phyloP scores from a whole-genome alignment of 2,329 filamentous ascomycete genomes.

The Hypomyces rosellus region DNA sequence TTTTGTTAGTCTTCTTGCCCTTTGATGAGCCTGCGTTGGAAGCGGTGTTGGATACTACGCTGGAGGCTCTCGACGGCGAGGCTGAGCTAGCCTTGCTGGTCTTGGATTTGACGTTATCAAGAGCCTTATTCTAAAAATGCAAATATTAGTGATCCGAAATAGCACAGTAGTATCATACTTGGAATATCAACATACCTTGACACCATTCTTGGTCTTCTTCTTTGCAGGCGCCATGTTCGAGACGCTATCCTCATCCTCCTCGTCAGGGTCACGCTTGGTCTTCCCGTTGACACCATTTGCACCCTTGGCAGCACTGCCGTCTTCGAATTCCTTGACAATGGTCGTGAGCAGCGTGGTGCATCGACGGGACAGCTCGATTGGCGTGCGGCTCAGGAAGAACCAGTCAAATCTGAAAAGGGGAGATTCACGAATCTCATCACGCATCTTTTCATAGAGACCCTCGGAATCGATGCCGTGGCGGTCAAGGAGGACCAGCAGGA shows the following conservation, averaged over 20 bases:
- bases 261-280: slow-evolving; percentile 68
- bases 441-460: slow-evolving; percentile 83
- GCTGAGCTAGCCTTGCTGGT: slow-evolving; percentile 70
- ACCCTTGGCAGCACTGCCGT: slow-evolving; percentile 46
- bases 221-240: slow-evolving; percentile 78
- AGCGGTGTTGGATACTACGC: slow-evolving; percentile 67
- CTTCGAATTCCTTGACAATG: slow-evolving; percentile 90
- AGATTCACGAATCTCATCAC: slow-evolving; percentile 93
- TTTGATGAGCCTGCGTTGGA: slow-evolving; percentile 52
- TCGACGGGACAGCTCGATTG: slow-evolving; percentile 83
- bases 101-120: slow-evolving; percentile 85
- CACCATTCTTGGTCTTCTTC: slow-evolving; percentile 87
- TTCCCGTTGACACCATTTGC: slow-evolving; percentile 59
- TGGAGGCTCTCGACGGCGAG: slow-evolving; percentile 76
- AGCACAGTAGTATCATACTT: neutral
- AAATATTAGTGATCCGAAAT: slow-evolving; percentile 1
- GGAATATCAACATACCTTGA: slow-evolving; percentile 58
- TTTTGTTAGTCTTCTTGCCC: slow-evolving; percentile 28
- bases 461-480: slow-evolving; percentile 89
- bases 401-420: slow-evolving; percentile 97
- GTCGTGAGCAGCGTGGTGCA: slow-evolving; percentile 93
- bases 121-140: slow-evolving; percentile 73
- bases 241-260: slow-evolving; percentile 76
- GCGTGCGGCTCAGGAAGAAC: slow-evolving; percentile 96
- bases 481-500: slow-evolving; percentile 88